Percentiles rank a stretch among this genome's conserved stretches.
These are phyloP conservation scores for Ophiostoma piceae DNA, from an alignment of 2,329 filamentous ascomycete species.

Conservation along the genomic window DNA sequence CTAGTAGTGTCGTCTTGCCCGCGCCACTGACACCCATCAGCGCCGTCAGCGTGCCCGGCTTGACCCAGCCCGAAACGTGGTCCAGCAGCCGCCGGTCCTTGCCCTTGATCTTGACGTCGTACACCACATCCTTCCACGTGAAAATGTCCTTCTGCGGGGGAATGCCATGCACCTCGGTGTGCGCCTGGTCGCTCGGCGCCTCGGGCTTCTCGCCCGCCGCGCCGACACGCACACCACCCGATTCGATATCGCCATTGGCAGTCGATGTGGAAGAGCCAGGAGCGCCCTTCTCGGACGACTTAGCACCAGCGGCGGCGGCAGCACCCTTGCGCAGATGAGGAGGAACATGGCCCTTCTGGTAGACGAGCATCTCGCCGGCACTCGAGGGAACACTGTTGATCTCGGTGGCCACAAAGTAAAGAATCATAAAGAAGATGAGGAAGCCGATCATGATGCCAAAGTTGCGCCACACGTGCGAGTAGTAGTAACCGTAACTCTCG, in stretches of 20 bases:
- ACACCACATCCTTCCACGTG: conserved; percentile 68
- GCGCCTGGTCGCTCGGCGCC: conserved; percentile 32
- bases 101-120: conserved; percentile 58
- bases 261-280: background rate
- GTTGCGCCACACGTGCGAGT: conserved; percentile 64
- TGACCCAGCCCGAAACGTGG: conserved; percentile 77
- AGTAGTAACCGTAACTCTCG: conserved; percentile 48
- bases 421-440: conserved; percentile 41
- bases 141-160: conserved; percentile 54
- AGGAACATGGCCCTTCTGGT: conserved; percentile 13
- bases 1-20: conserved; percentile 82
- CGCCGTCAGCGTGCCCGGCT: conserved; percentile 71
- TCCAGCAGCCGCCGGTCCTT: conserved; percentile 66
- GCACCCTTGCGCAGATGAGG: conserved; percentile 12
- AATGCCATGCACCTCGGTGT: conserved; percentile 12
- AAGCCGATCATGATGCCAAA: conserved; percentile 73
- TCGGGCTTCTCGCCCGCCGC: background rate
- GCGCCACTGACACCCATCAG: conserved; percentile 77
- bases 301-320: background rate
- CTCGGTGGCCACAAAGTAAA: conserved; percentile 61
- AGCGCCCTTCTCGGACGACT: background rate
- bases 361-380: conserved; percentile 33
- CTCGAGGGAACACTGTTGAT: conserved; percentile 62
- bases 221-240: background rate
- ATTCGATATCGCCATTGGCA: background rate